These are phyloP conservation scores for Pilasporangium apinafurcum DNA, from an alignment of 352 stramenopile species.

Conservation along the genomic window DNA sequence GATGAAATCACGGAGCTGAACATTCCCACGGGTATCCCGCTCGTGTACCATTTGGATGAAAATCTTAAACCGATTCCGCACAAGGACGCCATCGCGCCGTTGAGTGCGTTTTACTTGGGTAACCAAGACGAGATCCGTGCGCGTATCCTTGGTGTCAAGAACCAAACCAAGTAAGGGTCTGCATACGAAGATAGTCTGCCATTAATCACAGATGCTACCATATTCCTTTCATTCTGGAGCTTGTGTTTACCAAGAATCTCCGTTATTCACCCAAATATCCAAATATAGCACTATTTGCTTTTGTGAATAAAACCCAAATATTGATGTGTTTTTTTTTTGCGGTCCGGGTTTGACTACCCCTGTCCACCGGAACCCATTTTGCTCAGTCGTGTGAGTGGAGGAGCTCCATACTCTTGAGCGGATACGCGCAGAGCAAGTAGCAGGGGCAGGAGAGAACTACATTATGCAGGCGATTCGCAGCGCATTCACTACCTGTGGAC, in stretches of 20 bases:
- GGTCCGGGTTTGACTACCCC: too few species aligned
- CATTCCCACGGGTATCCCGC: conserved; percentile 89
- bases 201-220: too few species aligned
- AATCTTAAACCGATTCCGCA: conserved; percentile 80
- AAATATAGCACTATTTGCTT: background rate
- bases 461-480: conserved; percentile 74
- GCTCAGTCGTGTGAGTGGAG: too few species aligned
- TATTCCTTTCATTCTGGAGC: too few species aligned
- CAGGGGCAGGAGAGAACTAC: too few species aligned
- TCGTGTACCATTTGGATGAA: conserved; percentile 87
- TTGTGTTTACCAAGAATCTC: too few species aligned
- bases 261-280: background rate
- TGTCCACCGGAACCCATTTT: too few species aligned
- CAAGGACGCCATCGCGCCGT: conserved; percentile 80
- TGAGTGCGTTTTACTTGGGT: conserved; percentile 81
- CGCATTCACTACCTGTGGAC: conserved; percentile 43
- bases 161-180: conserved; percentile 92
- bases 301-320: conserved; percentile 7
- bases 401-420: too few species aligned
- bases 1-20: conserved; percentile 93
- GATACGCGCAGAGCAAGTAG: too few species aligned
- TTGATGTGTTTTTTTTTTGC: too few species aligned
- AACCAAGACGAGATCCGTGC: conserved; percentile 95
- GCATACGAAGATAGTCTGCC: background rate
- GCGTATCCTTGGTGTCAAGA: conserved; percentile 96